Evolutionary conservation across 2,329 filamentous ascomycete species (phyloP), one percentile per base, ranked within the genome.

Genomic region (Daldinia eschscholtzii): DNA sequence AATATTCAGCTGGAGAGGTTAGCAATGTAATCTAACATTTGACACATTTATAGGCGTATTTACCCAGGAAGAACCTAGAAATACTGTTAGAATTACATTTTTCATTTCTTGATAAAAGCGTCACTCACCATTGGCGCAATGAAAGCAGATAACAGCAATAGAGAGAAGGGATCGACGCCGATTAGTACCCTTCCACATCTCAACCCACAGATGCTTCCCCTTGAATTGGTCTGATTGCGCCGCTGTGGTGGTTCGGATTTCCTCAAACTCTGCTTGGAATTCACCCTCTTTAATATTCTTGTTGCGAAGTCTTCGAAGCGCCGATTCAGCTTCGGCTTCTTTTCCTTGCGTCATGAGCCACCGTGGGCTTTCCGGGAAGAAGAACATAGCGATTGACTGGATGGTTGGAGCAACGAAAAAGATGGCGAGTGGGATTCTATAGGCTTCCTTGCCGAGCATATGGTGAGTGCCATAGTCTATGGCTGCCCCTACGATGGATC

Each of bases 261-360:
- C 77, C 56, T 76, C 76, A 35, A 79, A 73, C 64, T 79, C 77
- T 3, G 75, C 75, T 44, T 70, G 71, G 12, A 79, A 70, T 63
- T 78, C 74, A 5, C 37, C 30, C 60, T 77, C 75, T 4, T 76
- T 60, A 41, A 79, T 78, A 26, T 68, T 65, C 15, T 61, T 64
- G 58, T 77, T 77, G 23, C 78, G 77, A 7, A 79, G 75, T 28
- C 57, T 61, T 4, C 76, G 74, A 41, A 79, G 68, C 5, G 77
- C 68, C 3, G 61, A 64, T 50, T 75, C 66, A 2, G 80, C 78
- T 6, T 77, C 76, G 1, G 76, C 74, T 18, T 79, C 75, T 1
- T 72, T 75, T n/a, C 78, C 78, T 48, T 80, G 77, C 6, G 78
- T 77, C 69, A 79, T 78, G 13, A 82, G 76, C 80, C 80, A 82